phyloP scores from a whole-genome alignment of 2,329 filamentous ascomycete species.

The Neofusicoccum sp. region DNA sequence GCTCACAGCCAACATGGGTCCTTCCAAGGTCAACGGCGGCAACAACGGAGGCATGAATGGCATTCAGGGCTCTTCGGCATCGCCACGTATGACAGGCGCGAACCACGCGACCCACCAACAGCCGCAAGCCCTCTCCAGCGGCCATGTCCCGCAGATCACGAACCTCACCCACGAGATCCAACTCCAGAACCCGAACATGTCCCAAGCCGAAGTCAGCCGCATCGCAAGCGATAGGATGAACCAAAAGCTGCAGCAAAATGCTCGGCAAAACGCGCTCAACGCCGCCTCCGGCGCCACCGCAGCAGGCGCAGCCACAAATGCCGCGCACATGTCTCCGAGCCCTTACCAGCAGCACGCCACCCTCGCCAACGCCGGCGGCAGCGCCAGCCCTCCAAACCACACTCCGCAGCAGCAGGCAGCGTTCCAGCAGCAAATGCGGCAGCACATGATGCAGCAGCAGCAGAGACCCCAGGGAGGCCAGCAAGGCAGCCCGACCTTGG shows the following conservation, averaged over 20 bases:
- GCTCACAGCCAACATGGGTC: conserved; percentile 7
- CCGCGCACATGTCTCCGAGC: conserved; percentile 9
- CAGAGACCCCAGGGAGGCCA: conserved; percentile 32
- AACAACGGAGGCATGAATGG: conserved; percentile 12
- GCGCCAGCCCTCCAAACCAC: conserved; percentile 16
- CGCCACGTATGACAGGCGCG: conserved; percentile 11
- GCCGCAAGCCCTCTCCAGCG: conserved; percentile 21
- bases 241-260: conserved; percentile 5
- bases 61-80: conserved; percentile 14
- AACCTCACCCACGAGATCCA: conserved; percentile 20
- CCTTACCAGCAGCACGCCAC: conserved; percentile 20
- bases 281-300: conserved; percentile 29
- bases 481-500: conserved; percentile 26
- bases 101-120: conserved; percentile 1
- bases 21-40: conserved; percentile 11
- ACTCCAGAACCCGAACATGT: conserved; percentile 9
- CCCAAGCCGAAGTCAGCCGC: conserved; percentile 6
- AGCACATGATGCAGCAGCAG: conserved; percentile 40
- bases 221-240: conserved; percentile 18
- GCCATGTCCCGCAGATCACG: conserved; percentile 20
- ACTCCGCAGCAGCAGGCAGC: conserved; percentile 2
- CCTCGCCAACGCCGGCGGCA: conserved; percentile 16
- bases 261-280: conserved; percentile 33
- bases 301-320: neutral
- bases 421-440: conserved; percentile 41